Evolutionary conservation across 1,284 basidiomycete genomes (phyloP), one percentile per base, ranked within the genome.

Genomic region (Athelia psychrophila): DNA sequence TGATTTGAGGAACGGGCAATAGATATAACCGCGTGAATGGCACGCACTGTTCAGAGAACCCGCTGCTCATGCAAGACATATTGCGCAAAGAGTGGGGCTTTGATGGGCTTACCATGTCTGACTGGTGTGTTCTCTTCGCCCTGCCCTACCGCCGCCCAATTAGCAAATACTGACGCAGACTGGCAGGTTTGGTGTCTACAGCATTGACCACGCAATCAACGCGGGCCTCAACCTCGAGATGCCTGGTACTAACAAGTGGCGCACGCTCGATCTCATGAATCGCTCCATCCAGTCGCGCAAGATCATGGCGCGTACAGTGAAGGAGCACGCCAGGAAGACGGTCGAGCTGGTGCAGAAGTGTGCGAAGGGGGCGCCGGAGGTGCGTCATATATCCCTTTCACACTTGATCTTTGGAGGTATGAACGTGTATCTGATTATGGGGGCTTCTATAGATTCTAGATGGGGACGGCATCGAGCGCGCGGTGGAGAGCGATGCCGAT

Each of bases 161-260:
- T 42, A 22, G 9, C 38, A 8, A 6, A n/a, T 42, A 42, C 27
- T 42, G 33, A 35, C n/a, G n/a, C 33, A 35, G n/a, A n/a, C 38
- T 5, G 9, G 5, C 16, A 42, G 38, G 38, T 84, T 82, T 52
- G 88, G 90, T 0, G 74, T 81, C 1, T 91, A 90, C 69, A 81
- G 81, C 44, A 75, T 88, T 25, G 80, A 83, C 54, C 74, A 77
- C 36, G 74, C 79, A 27, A 74, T 91, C 60, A 89, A 88, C 54
- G 88, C 88, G 10, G 86, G 86, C 0, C 72, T 92, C 24, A 90
- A 92, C 62, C 76, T 93, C 23, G 91, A 93, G 64, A 90, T 91
- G 86, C 86, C 87, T 0, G 85, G 86, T 2, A 74, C 70, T 15
- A 84, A 84, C 66, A 86, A 85, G 59, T 88, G 85, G 84, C 75